A percentile compares a stretch with the other conserved stretches of the same genome.
Conservation (phyloP, 371 early-diverging fungal genomes). For the Basidiobolus meristosporus region DNA sequence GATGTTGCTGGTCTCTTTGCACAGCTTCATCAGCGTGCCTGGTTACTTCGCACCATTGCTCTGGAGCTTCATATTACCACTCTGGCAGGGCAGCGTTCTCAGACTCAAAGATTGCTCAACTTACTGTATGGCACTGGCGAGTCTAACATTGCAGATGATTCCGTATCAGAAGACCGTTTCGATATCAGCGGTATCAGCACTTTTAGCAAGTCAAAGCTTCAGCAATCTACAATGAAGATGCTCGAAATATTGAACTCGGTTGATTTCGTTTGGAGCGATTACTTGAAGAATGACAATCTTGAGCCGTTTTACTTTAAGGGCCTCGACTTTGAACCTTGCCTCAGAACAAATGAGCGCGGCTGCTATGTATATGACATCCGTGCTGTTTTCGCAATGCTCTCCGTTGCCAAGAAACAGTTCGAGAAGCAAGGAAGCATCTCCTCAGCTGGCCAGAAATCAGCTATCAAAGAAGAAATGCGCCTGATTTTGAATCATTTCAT, state of each 20-base stretch:
- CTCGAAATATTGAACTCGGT: constrained; percentile 25
- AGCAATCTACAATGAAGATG: constrained; percentile 15
- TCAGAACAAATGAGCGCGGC: constrained; percentile 27
- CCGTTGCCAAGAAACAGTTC: constrained; percentile 14
- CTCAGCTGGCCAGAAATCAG: background rate
- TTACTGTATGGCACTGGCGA: no score
- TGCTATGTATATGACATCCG: constrained; percentile 43
- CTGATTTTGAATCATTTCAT: background rate
- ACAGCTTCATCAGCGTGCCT: constrained; percentile 71
- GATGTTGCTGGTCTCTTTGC: constrained; percentile 31
- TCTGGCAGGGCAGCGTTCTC: constrained; percentile 18
- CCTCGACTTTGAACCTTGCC: constrained; percentile 13
- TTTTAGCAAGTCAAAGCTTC: constrained; percentile 7
- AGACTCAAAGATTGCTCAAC: constrained; percentile 31
- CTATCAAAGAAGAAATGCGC: background rate
- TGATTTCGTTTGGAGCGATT: constrained; percentile 26
- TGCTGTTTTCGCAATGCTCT: constrained; percentile 22
- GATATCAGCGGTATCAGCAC: constrained; percentile 4
- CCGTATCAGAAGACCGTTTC: no score
- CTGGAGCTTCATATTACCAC: constrained; percentile 46
- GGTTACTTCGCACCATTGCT: constrained; percentile 69
- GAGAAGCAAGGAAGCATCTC: constrained; percentile 15
- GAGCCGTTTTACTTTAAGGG: constrained; percentile 14
- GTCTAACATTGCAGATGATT: no score
- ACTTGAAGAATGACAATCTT: constrained; percentile 9